Evolutionary conservation across 2,329 filamentous ascomycete species (phyloP).

Genomic region (Karstenula rhodostoma): DNA sequence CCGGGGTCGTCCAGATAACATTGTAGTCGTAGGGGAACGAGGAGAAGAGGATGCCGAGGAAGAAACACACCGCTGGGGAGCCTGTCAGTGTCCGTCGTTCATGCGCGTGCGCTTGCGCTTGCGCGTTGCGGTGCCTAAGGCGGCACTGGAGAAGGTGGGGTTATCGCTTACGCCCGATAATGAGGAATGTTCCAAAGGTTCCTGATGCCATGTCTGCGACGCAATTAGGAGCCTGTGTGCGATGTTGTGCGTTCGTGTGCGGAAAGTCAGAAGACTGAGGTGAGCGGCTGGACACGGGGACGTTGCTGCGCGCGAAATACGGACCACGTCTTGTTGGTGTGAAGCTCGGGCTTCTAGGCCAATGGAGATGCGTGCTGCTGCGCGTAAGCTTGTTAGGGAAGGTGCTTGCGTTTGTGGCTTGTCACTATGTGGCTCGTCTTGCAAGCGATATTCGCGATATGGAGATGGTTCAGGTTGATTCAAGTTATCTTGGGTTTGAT

Average conservation of each 20-base stretch:
- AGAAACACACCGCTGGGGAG: slow-evolving; percentile 78
- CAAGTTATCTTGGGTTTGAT: neutral
- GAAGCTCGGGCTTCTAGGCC: slow-evolving; percentile 34
- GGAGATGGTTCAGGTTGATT: slow-evolving; percentile 7
- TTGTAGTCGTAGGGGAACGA: slow-evolving; percentile 96
- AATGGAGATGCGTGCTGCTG: slow-evolving; percentile 26
- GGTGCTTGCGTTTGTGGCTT: slow-evolving; percentile 30
- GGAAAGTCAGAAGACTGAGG: slow-evolving; percentile 6
- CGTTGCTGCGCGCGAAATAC: slow-evolving; percentile 19
- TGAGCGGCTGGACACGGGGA: slow-evolving; percentile 14
- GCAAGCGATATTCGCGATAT: slow-evolving; percentile 1
- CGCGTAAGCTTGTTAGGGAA: slow-evolving; percentile 41
- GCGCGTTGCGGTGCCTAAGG: slow-evolving; percentile 10
- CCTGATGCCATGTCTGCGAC: slow-evolving; percentile 41
- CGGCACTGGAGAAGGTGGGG: slow-evolving; percentile 18
- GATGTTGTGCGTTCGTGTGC: slow-evolving; percentile 14
- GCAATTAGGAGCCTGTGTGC: slow-evolving; percentile 18
- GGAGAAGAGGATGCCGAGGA: slow-evolving; percentile 97
- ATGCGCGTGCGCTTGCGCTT: neutral
- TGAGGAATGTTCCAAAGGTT: slow-evolving; percentile 95
- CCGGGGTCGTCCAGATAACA: slow-evolving; percentile 78
- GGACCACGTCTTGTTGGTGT: slow-evolving; percentile 24
- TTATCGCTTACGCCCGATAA: slow-evolving; percentile 81
- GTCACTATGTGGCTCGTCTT: slow-evolving; percentile 3
- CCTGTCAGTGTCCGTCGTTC: slow-evolving; percentile 22